Base-by-base conservation (phyloP, 2,329 filamentous ascomycete species). In the Mariannaea sp. region DNA sequence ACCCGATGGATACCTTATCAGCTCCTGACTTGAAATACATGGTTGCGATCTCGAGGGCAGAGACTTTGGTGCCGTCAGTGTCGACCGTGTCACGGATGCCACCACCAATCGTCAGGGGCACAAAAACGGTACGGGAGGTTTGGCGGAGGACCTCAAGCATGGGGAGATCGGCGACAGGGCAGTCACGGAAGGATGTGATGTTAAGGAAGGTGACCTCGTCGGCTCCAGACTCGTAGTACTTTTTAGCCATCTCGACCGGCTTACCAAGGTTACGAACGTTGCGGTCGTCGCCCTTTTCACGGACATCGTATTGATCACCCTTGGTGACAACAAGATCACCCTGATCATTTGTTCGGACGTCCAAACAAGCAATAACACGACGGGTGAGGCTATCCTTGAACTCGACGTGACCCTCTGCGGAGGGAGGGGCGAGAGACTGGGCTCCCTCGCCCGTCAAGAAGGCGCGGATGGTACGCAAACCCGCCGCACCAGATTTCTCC, bases 171-270 rank as follows among this genome's bases (percentile, higher is more conserved):
- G 87, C 90, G 10, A 97, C 75, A 7, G 94, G 94, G 61, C 92
- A 96, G 77, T 97, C 94, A 57, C 94, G 87, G 82, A 99, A 99
- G 16, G 89, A 94, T 1, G 93, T 99, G 69, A 99, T 99, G 80
- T 99, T 99, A 62, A 99, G 81, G 73, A 99, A 99, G 1, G 93
- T 96, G 50, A 99, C 84, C 75, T 99, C 94, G 73, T 99, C 94
- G 10, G 94, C 92, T 55, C 94, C 94, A 75, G 96, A 91, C 68
- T 95, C 88, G 78, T 97, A 99, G 79, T 99, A 99, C 67, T 84
- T 86, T 73, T 85, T 85, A 7, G 94, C 94, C 83, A 99, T 89
- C 60, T 96, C 92, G 42, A 99, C 92, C 2, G 94, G 94, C 74
- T 99, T 99, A 60, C 94, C 94, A 3, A 99, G 81, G 72, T 99